A percentile compares a stretch with the other conserved stretches of the same genome.
phyloP scores from a whole-genome alignment of 768 basidiomycete species.

The Fomitopsis serialis region DNA sequence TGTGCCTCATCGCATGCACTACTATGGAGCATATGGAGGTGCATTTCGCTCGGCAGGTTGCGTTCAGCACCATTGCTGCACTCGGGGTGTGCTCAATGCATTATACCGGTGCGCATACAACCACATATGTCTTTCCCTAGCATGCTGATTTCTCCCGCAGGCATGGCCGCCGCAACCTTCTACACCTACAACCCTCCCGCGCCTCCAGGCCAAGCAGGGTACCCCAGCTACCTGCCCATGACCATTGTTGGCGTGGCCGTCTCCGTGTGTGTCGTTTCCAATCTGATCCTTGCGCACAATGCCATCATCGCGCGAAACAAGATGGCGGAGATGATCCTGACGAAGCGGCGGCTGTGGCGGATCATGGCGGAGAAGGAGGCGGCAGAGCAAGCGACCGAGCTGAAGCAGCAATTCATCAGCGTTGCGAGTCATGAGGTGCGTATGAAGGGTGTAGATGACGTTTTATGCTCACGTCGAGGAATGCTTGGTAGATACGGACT shows the following conservation, averaged over 20 bases:
- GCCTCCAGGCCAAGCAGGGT: constrained; percentile 11
- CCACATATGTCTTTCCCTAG: neutral
- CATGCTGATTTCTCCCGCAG: constrained; percentile 4
- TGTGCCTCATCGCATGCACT: constrained; percentile 21
- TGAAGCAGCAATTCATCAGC: constrained; percentile 26
- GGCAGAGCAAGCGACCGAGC: constrained; percentile 24
- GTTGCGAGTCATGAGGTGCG: constrained; percentile 25
- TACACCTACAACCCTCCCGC: constrained; percentile 18
- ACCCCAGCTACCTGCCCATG: constrained; percentile 21
- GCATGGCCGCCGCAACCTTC: constrained; percentile 25
- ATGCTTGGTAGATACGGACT: constrained; percentile 18
- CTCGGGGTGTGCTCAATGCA: constrained; percentile 23
- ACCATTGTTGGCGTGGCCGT: constrained; percentile 18
- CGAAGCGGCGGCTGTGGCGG: constrained; percentile 21
- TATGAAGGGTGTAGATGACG: neutral
- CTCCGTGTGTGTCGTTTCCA: constrained; percentile 21
- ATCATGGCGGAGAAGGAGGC: constrained; percentile 28
- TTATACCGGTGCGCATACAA: constrained; percentile 20
- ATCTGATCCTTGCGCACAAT: constrained; percentile 20
- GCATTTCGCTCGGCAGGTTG: constrained; percentile 21
- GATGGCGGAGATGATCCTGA: constrained; percentile 25
- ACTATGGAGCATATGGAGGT: constrained; percentile 25
- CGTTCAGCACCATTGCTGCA: constrained; percentile 23
- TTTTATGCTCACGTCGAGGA: neutral
- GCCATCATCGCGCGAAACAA: constrained; percentile 22